phyloP scores from a whole-genome alignment of 192 early-diverging fungal genomes.

The Linnemannia elongata region DNA sequence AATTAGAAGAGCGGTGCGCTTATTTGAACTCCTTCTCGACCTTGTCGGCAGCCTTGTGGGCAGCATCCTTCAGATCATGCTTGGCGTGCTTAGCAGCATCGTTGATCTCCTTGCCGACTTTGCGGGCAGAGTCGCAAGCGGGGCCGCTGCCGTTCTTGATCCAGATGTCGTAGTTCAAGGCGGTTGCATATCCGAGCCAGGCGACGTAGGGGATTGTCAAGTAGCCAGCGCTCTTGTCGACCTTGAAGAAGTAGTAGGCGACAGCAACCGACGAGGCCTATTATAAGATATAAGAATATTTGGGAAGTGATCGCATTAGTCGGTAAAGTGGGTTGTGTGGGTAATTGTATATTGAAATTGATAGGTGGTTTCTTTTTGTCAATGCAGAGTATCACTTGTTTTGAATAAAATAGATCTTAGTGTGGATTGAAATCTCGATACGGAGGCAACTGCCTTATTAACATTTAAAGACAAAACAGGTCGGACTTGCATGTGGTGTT shows the following conservation, averaged over 20 bases:
- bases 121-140: constrained; percentile 45
- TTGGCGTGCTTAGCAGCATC: constrained; percentile 54
- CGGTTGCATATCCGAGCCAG: constrained; percentile 55
- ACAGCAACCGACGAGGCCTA: constrained; percentile 36
- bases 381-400: background rate
- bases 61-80: constrained; percentile 45
- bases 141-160: constrained; percentile 47
- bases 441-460: background rate
- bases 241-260: constrained; percentile 51
- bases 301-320: background rate
- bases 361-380: background rate
- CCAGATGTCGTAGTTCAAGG: constrained; percentile 54
- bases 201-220: constrained; percentile 50
- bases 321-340: too few species aligned
- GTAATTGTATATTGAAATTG: background rate
- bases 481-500: background rate
- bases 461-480: background rate
- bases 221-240: constrained; percentile 52
- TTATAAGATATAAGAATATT: background rate
- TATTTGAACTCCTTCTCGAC: constrained; percentile 36
- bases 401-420: background rate
- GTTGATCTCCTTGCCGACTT: constrained; percentile 48
- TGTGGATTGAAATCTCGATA: background rate
- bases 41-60: constrained; percentile 36
- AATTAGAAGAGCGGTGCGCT: background rate